phyloP scores from a whole-genome alignment of 371 early-diverging fungal genomes.

The Parasitella parasitica region DNA sequence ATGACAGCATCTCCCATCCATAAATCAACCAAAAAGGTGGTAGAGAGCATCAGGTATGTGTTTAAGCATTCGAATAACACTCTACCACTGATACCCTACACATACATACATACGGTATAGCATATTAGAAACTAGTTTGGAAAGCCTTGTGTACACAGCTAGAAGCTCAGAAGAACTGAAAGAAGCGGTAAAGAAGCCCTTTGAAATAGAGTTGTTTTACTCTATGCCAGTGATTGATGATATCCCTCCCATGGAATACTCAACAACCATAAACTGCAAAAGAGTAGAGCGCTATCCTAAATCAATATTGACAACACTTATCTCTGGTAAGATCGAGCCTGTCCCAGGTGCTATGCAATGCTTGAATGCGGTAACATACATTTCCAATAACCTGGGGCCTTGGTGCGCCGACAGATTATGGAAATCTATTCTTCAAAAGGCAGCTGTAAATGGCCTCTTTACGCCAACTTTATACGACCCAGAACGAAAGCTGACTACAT shows the following conservation, averaged over 20 bases:
- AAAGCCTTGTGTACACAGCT: slow-evolving; percentile 61
- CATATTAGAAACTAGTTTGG: slow-evolving; percentile 67
- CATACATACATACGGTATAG: slow-evolving; percentile 15
- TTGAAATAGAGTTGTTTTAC: slow-evolving; percentile 19
- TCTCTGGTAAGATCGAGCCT: slow-evolving; percentile 37
- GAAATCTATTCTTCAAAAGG: slow-evolving; percentile 29
- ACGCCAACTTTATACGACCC: background rate
- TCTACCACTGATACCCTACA: background rate
- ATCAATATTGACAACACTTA: slow-evolving; percentile 37
- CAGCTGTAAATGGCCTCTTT: slow-evolving; percentile 8
- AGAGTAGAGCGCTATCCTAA: slow-evolving; percentile 29
- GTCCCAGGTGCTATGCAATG: slow-evolving; percentile 31
- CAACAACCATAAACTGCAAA: slow-evolving; percentile 34
- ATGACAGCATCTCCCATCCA: slow-evolving; percentile 89
- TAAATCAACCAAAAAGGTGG: slow-evolving; percentile 26
- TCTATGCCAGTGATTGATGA: slow-evolving; percentile 1
- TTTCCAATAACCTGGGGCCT: slow-evolving; percentile 54
- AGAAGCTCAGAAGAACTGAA: slow-evolving; percentile 28
- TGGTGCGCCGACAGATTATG: slow-evolving; percentile 64
- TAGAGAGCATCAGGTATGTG: slow-evolving; percentile 38
- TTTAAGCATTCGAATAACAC: background rate
- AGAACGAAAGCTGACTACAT: slow-evolving; percentile 13
- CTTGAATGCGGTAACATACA: slow-evolving; percentile 19
- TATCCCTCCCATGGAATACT: slow-evolving; percentile 21
- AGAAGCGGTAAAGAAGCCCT: slow-evolving; percentile 41